Percentiles rank a stretch among this genome's conserved stretches.
phyloP scores from a whole-genome alignment of 2,329 filamentous ascomycete genomes.

The Epichloe elymi region DNA sequence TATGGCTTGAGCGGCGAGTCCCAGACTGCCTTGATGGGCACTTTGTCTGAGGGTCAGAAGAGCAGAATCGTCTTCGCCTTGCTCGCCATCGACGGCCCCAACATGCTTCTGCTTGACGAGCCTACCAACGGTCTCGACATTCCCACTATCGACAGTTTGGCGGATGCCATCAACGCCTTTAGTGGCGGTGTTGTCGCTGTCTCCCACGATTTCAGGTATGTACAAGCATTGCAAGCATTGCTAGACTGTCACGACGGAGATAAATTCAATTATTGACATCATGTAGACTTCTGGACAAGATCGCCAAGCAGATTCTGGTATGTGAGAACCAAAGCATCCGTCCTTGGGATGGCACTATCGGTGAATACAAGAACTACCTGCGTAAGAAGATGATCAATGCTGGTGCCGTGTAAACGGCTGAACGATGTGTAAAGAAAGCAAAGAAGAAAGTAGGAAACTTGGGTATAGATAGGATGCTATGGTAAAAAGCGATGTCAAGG shows the following conservation, averaged over 20 bases:
- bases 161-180: slow-evolving; percentile 93
- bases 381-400: slow-evolving; percentile 95
- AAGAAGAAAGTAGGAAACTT: slow-evolving; percentile 2
- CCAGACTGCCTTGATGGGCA: slow-evolving; percentile 96
- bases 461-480: slow-evolving; percentile 11
- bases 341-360: slow-evolving; percentile 78
- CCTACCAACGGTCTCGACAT: slow-evolving; percentile 99
- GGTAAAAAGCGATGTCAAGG: slow-evolving; percentile 5
- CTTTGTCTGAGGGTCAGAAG: slow-evolving; percentile 94
- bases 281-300: slow-evolving; percentile 85
- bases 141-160: slow-evolving; percentile 92
- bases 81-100: slow-evolving; percentile 85
- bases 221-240: slow-evolving; percentile 1
- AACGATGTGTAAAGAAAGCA: slow-evolving; percentile 1
- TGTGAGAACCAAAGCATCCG: slow-evolving; percentile 95
- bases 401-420: slow-evolving; percentile 62
- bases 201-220: slow-evolving; percentile 96
- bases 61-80: slow-evolving; percentile 96
- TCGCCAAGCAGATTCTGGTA: slow-evolving; percentile 98
- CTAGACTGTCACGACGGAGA: background rate
- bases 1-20: slow-evolving; percentile 89
- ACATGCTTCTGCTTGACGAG: slow-evolving; percentile 97
- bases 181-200: slow-evolving; percentile 95
- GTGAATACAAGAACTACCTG: slow-evolving; percentile 95
- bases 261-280: slow-evolving; percentile 8